Evolutionary conservation across 2,329 filamentous ascomycete species (phyloP), one percentile per base, ranked within the genome.

Genomic region (Dactylellina haptotyla): DNA sequence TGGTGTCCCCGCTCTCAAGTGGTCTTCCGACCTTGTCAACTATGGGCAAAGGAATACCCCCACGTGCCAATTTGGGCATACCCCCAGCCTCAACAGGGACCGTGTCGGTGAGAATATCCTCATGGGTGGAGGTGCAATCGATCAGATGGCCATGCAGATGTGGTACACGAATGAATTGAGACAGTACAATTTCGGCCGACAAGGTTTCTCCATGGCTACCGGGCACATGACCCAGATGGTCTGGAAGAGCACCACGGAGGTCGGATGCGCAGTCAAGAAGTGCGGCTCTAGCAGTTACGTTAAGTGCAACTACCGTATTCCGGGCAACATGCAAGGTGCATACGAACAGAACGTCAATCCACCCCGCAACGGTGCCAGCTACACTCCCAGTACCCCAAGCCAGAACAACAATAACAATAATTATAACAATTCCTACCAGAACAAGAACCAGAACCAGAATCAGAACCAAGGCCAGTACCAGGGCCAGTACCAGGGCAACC

Each of bases 221-320:
- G 70, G 62, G 18, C 70, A 74, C 16, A 18, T 67, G 16, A 74
- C 70, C 3, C 53, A 59, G 41, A 67, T 74, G 39, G 39, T 74
- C 0, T 74, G 70, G 70, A 74, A 67, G 56, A 23, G 9, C 1
- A 74, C 62, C 1, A 67, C 53, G 14, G 41, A 63, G 9, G 50
- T 74, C 6, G 70, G 70, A 2, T 74, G 70, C 23, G 46, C 45
- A 20, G 58, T 62, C 0, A 26, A 54, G 18, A 65, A 61, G 18
- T 65, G 59, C n/a, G n/a, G 34, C 12, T 51, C 30, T 41, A 51
- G 58, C 1, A 65, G 37, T 5, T 61, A 54, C 18, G 45, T 73
- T 6, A 73, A 73, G 53, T 73, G 67, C 28, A 58, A 73, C 28
- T 73, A 64, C 43, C 26, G 43, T 6, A 28, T 1, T 28, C 9